Evolutionary conservation across 208 protist species (phyloP), one percentile per base, ranked within the genome.

Genomic region (Phytomonas sp.): DNA sequence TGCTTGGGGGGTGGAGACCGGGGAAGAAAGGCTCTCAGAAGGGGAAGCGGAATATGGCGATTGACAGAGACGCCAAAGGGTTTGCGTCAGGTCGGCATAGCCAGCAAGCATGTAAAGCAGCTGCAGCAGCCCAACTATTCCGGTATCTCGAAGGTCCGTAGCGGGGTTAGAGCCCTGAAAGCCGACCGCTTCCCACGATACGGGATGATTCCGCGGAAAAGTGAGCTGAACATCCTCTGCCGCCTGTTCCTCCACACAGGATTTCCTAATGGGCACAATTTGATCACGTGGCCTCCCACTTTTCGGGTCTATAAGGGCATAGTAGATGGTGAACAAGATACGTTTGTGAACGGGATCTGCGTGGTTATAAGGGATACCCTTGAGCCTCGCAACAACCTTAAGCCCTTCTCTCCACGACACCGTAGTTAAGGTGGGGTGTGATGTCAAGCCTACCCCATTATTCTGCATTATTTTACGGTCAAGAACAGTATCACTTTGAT

Each of bases 111-210:
- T 53, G 74, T 88, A 95, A 11, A 92, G 71, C 30, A 84, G 26
- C 70, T 88, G 80, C 7, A 95, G 67, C n/a, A 92, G 76, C 23
- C 84, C 86, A 20, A 91, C 70, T 26, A 95, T 46, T 37, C 89
- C 89, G 8, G 85, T 89, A 26, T 78, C 82, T 28, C 89, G 89
- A 33, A 92, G 75, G 60, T 95, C 89, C 9, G 89, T 95, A 5
- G 84, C 84, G 15, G 89, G 89, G 67, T 95, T 83, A 51, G 60
- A 69, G 28, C 89, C 89, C 63, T 95, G 89, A 68, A 95, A 95
- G 3, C 89, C 89, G 17, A 95, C 74, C 2, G 40, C 61, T 68
- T 95, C 85, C 87, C 89, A 95, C 37, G 68, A 60, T 2, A 85
- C 70, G 2, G 40, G 11, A 20, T 46, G 1, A 20, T 46, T 23